Conservation (phyloP, 2,329 filamentous ascomycete genomes). For the Ophiocordyceps camponoti-floridani region DNA sequence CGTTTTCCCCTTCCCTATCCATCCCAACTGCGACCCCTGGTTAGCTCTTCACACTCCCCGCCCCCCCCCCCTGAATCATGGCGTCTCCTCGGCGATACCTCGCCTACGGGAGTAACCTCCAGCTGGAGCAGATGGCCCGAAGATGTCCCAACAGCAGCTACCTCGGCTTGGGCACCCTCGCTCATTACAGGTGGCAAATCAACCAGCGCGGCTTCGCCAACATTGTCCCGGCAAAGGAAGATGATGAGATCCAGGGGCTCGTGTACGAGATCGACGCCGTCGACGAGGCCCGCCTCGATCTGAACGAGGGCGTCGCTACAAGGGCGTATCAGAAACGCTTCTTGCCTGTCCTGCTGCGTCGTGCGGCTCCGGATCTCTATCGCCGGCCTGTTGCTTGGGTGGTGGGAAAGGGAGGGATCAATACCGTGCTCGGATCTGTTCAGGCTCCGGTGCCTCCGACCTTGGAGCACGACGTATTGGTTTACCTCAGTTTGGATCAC, state of each 20-base stretch:
- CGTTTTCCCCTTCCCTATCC: not conserved
- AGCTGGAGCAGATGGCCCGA: constrained; percentile 23
- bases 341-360: constrained; percentile 14
- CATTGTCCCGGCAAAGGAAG: constrained; percentile 15
- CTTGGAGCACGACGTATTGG: constrained; percentile 15
- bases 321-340: constrained; percentile 19
- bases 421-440: constrained; percentile 6
- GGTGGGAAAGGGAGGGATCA: constrained; percentile 16
- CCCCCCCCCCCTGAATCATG: not conserved
- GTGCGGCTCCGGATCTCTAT: constrained; percentile 13
- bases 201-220: constrained; percentile 29
- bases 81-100: constrained; percentile 16
- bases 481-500: constrained; percentile 18
- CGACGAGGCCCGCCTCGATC: constrained; percentile 21
- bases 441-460: constrained; percentile 4
- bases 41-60: not conserved
- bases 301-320: constrained; percentile 20
- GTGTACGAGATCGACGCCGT: constrained; percentile 18
- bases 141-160: constrained; percentile 22
- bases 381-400: constrained; percentile 19
- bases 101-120: constrained; percentile 28
- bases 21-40: not conserved
- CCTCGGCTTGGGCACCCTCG: constrained; percentile 19
- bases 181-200: constrained; percentile 24
- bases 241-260: constrained; percentile 20